Base-by-base conservation (phyloP, 2,329 filamentous ascomycete species). In the Apiospora pterosperma region DNA sequence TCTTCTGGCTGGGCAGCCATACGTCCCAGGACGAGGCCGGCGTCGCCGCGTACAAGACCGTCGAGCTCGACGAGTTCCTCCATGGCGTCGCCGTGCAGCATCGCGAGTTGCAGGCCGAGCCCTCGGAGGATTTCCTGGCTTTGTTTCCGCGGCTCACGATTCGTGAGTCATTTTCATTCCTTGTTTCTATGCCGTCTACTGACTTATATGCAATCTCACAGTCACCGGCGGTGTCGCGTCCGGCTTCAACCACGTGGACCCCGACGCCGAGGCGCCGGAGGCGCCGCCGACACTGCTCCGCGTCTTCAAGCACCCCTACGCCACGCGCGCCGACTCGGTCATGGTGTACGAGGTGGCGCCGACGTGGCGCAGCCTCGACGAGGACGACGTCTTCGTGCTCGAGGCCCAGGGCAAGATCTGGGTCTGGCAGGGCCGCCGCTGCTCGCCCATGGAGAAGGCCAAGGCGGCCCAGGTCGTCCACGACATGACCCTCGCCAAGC, bases 21-120 rank as follows among this genome's bases (percentile, higher is more conserved):
- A 91, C 88, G 0, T 84, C 85, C 2, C 87, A 90, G 76, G 89
- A 91, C 68, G 89, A 91, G 76, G 88, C 88, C 2, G 89, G 88
- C 19, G 87, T 85, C 0, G 89, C 89, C 0, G 88, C 89, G 2
- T 90, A 91, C 78, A 91, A 91, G 79, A 89, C 88, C 0, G 88
- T 90, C 28, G 89, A 91, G 75, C 79, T 91, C 19, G 89, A 91
- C 69, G 88, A 90, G 75, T 90, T 89, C 71, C 74, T 91, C 61
- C 78, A 82, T 44, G 88, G 88, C 2, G 77, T 81, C 0, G 88
- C 88, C 0, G 86, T 82, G 2, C 89, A 91, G 77, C 84, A 90
- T 72, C 85, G 88, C 55, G 89, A 91, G 76, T 77, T 88, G 1
- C 88, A 91, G 76, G 75, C 78, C 6, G 78, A 82, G 36, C 85